phyloP scores from a whole-genome alignment of 2,329 filamentous ascomycete genomes.

The Aurifilum marmelostoma region DNA sequence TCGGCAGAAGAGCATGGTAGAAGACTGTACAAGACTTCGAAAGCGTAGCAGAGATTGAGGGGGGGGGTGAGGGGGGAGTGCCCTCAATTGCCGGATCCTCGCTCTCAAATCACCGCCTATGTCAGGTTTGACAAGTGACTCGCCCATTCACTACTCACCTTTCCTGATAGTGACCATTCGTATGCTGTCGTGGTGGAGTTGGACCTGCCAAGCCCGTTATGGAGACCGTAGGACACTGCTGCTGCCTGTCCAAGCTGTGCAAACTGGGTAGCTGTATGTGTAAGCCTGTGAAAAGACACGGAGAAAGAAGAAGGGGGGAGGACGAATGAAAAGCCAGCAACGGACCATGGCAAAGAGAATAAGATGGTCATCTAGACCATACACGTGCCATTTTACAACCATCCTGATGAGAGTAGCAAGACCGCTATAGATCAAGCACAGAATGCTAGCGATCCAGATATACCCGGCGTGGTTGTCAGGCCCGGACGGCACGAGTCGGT shows the following conservation, averaged over 20 bases:
- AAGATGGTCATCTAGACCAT: conserved; percentile 19
- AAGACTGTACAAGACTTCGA: background rate
- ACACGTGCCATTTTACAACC: conserved; percentile 13
- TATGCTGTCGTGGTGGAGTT: conserved; percentile 5
- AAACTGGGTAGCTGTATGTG: background rate
- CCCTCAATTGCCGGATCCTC: background rate
- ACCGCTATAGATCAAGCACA: conserved; percentile 14
- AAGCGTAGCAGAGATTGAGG: too few species aligned
- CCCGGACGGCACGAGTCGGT: background rate
- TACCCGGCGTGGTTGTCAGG: conserved; percentile 15
- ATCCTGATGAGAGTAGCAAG: conserved; percentile 9
- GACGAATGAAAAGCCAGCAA: background rate
- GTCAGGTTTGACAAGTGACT: background rate
- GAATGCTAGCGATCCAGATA: conserved; percentile 20
- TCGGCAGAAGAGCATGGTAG: background rate
- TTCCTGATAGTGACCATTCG: background rate
- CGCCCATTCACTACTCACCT: background rate
- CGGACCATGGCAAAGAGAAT: conserved; percentile 17
- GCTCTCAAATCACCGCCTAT: background rate
- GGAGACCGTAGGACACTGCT: conserved; percentile 3
- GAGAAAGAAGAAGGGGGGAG: background rate
- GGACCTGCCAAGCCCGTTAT: conserved; percentile 13
- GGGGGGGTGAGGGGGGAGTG: too few species aligned
- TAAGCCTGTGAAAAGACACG: background rate
- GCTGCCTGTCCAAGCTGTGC: conserved; percentile 5